Conservation (phyloP, 192 early-diverging fungal genomes). For the Coemansia sp. region DNA sequence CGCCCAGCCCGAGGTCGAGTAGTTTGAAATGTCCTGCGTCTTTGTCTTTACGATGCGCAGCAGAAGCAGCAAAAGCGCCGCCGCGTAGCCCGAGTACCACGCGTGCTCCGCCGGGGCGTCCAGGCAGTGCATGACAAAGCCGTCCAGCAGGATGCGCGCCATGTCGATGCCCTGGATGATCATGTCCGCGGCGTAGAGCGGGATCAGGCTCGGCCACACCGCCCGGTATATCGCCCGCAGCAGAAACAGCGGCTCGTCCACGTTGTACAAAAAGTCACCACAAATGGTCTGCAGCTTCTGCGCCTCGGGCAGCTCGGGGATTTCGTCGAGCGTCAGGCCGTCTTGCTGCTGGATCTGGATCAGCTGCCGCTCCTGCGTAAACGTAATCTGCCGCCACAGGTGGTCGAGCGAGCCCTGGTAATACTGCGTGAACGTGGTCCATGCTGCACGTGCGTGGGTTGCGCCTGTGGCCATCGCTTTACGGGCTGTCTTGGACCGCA, state of each 20-base stretch:
- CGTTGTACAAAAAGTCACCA: constrained; percentile 23
- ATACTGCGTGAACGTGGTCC: not conserved
- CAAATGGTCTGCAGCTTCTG: not conserved
- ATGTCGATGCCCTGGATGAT: constrained; percentile 7
- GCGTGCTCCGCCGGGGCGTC: constrained; percentile 9
- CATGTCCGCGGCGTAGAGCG: constrained; percentile 15
- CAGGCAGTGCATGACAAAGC: constrained; percentile 15
- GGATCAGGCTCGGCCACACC: constrained; percentile 31
- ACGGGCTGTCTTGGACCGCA: not conserved
- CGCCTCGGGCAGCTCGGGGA: constrained; percentile 6
- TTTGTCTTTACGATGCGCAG: not conserved
- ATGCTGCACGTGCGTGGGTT: not conserved
- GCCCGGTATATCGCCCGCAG: constrained; percentile 28
- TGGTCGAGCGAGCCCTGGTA: not conserved
- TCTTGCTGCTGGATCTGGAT: not conserved
- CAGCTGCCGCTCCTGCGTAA: constrained; percentile 11
- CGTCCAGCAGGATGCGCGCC: not conserved
- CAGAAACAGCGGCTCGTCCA: constrained; percentile 29
- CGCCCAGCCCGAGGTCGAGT: not conserved
- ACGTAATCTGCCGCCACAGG: not conserved
- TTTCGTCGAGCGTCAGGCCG: constrained; percentile 16
- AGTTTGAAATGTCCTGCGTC: not conserved
- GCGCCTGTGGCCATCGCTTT: not conserved
- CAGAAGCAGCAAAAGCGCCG: constrained; percentile 2
- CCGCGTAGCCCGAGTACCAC: constrained; percentile 18